These are phyloP conservation scores for Colletotrichum plurivorum DNA, from an alignment of 2,329 filamentous ascomycete genomes.

Conservation along the genomic window DNA sequence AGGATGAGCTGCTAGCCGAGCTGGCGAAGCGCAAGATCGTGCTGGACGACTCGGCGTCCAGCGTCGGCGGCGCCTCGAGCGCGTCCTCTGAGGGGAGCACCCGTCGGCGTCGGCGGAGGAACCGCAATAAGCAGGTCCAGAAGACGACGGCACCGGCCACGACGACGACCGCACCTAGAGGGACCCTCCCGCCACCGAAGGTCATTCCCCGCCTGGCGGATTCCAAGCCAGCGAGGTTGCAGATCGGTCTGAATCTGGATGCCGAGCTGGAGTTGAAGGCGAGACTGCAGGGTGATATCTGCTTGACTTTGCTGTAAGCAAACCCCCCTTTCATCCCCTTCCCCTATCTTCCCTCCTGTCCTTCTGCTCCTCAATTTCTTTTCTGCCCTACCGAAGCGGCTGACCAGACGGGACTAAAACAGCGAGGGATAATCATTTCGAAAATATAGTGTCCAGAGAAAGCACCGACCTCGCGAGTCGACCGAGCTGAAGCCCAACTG, in stretches of 20 bases:
- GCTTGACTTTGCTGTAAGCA: conserved; percentile 76
- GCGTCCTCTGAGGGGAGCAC: conserved; percentile 20
- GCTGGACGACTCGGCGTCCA: conserved; percentile 41
- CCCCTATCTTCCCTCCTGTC: not conserved
- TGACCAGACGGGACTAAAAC: conserved; percentile 28
- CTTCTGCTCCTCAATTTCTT: not conserved
- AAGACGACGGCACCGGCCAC: not conserved
- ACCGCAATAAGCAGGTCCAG: conserved; percentile 26
- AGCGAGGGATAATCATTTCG: conserved; percentile 8
- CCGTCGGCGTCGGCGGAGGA: conserved; percentile 24
- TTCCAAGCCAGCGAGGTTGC: conserved; percentile 76
- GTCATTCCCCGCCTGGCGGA: conserved; percentile 46
- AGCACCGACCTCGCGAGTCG: conserved; percentile 26
- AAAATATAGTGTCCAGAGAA: conserved; percentile 35
- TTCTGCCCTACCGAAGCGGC: conserved; percentile 5
- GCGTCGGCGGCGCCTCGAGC: conserved; percentile 29
- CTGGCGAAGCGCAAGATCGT: conserved; percentile 20
- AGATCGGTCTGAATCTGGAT: conserved; percentile 81
- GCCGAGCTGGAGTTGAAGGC: conserved; percentile 85
- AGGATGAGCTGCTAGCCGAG: conserved; percentile 42
- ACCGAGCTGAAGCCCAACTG: conserved; percentile 26
- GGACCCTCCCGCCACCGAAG: conserved; percentile 20
- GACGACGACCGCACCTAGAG: not conserved
- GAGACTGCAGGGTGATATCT: conserved; percentile 82
- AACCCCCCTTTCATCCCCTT: no score